Evolutionary conservation across 148 eudicot genomes (phyloP).

Genomic region (Amaranthus palmeri): DNA sequence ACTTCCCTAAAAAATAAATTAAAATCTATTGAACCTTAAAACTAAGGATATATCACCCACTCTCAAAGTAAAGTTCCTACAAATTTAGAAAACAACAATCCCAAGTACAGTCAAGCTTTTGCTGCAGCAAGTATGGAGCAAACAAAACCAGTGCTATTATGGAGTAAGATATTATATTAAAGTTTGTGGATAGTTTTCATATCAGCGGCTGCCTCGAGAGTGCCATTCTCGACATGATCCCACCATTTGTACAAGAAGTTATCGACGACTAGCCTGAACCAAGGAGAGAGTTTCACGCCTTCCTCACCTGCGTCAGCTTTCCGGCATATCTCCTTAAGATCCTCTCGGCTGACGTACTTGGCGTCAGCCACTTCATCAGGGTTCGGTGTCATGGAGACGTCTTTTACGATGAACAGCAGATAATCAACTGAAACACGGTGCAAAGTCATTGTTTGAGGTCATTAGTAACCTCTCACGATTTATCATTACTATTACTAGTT

Average conservation of each 20-base stretch:
- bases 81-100: too few species aligned
- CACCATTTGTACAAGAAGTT: constrained; percentile 95
- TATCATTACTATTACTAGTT: too few species aligned
- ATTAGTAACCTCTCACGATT: too few species aligned
- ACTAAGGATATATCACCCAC: too few species aligned
- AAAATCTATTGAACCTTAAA: too few species aligned
- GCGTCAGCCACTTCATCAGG: constrained; percentile 87
- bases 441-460: not conserved
- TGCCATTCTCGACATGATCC: constrained; percentile 84
- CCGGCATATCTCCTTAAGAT: constrained; percentile 70
- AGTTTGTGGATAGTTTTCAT: constrained; percentile 88
- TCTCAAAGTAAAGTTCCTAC: too few species aligned
- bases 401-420: constrained; percentile 75
- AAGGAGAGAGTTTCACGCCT: constrained; percentile 84
- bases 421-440: constrained; percentile 63
- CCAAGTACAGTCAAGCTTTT: too few species aligned
- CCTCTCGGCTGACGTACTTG: constrained; percentile 63
- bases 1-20: too few species aligned
- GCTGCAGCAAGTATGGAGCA: not conserved
- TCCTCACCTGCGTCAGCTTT: constrained; percentile 94
- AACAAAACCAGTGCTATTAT: not conserved
- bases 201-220: constrained; percentile 56
- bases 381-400: constrained; percentile 68
- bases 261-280: constrained; percentile 90
- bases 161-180: not conserved